Percentiles rank a stretch among this genome's conserved stretches.
These are phyloP conservation scores for Phaeophleospora eucalypticola DNA, from an alignment of 2,329 filamentous ascomycete species.

Conservation along the genomic window DNA sequence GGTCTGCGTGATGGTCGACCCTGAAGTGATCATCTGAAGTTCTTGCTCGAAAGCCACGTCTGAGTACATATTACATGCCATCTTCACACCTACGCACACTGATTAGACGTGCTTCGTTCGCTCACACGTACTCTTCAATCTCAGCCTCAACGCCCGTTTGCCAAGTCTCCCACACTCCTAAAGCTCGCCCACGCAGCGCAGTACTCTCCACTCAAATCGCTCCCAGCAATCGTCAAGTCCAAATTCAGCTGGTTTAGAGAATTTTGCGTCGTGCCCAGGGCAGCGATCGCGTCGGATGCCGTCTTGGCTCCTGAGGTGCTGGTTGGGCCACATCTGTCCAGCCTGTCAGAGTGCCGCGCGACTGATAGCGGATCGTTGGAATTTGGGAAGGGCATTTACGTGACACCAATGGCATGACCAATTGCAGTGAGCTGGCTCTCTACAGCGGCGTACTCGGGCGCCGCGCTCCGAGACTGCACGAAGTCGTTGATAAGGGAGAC, in stretches of 20 bases:
- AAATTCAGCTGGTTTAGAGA: slow-evolving; percentile 1
- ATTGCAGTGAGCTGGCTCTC: background rate
- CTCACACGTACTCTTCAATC: too few species aligned
- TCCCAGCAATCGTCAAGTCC: background rate
- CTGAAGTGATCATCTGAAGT: too few species aligned
- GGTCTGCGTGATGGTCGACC: too few species aligned
- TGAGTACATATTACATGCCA: too few species aligned
- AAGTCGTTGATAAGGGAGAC: slow-evolving; percentile 4
- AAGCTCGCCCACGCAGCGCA: background rate
- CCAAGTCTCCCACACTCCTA: background rate
- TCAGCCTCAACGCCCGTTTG: too few species aligned
- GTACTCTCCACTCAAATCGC: background rate
- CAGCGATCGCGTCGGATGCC: background rate
- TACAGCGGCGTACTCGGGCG: background rate
- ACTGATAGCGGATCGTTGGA: too few species aligned
- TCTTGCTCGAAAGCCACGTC: too few species aligned
- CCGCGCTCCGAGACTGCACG: background rate
- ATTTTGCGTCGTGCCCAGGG: background rate
- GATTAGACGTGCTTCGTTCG: too few species aligned
- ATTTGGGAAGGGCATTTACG: too few species aligned
- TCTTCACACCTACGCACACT: too few species aligned
- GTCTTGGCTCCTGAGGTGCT: background rate
- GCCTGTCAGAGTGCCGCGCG: too few species aligned
- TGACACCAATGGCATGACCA: background rate
- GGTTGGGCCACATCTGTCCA: background rate